Evolutionary conservation across 306 rosid species (phyloP).

Genomic region (Senna siamea): DNA sequence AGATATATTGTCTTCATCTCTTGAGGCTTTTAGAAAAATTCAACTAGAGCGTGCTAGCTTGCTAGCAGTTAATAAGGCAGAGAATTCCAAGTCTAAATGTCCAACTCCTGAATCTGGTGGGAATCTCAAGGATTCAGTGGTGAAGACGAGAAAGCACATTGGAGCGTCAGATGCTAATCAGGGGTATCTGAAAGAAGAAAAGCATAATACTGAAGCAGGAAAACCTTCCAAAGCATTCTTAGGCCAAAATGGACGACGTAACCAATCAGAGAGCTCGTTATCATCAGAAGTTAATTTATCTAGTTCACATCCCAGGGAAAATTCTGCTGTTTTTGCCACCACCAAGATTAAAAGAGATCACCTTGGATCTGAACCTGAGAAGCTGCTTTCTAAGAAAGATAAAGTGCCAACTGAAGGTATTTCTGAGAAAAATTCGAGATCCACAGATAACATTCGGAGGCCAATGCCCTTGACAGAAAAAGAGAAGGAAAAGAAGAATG

Average conservation of each 20-base stretch:
- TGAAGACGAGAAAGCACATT: constrained; percentile 51
- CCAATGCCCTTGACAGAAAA: constrained; percentile 61
- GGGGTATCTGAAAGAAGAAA: constrained; percentile 46
- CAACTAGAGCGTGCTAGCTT: constrained; percentile 81
- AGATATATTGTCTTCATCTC: constrained; percentile 95
- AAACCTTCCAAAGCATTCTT: constrained; percentile 46
- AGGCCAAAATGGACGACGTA: constrained; percentile 49
- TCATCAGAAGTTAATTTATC: constrained; percentile 51
- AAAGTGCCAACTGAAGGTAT: constrained; percentile 52
- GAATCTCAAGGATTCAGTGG: constrained; percentile 46
- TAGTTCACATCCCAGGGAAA: constrained; percentile 58
- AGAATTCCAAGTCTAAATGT: constrained; percentile 47
- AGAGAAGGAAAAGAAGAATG: constrained; percentile 79
- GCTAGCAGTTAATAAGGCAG: constrained; percentile 50
- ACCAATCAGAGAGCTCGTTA: constrained; percentile 49
- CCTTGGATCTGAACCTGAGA: constrained; percentile 64
- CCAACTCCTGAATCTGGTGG: constrained; percentile 49
- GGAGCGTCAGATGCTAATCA: constrained; percentile 51
- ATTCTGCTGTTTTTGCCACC: constrained; percentile 50
- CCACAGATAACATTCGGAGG: constrained; percentile 56
- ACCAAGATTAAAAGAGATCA: constrained; percentile 70
- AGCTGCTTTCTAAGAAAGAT: constrained; percentile 64
- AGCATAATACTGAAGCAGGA: constrained; percentile 46
- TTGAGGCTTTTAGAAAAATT: constrained; percentile 94
- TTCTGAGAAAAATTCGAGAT: constrained; percentile 62